Percentiles rank a stretch among this genome's conserved stretches.
Conservation (phyloP, 805 yeast species). For the Tetrapisispora nanseiensis region DNA sequence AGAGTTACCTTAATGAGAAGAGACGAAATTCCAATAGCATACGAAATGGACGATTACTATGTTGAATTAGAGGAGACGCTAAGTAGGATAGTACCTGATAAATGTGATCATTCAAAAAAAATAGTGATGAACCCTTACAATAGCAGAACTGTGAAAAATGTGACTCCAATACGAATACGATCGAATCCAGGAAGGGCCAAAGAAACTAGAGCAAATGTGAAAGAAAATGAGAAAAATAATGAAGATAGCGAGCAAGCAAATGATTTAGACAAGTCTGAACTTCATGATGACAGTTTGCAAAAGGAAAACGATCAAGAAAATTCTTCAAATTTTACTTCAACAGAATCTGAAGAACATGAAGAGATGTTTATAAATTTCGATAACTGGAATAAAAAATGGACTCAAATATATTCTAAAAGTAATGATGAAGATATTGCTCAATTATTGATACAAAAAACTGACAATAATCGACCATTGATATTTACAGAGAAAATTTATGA, state of each 20-base stretch:
- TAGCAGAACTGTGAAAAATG: background rate
- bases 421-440: background rate
- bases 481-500: slow-evolving; percentile 10
- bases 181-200: too few relatives aligned
- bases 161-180: too few relatives aligned
- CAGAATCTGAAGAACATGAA: background rate
- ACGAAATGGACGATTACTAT: slow-evolving; percentile 25
- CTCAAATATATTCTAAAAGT: slow-evolving; percentile 13
- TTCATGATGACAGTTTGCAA: too few relatives aligned
- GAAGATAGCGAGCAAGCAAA: background rate
- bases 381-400: slow-evolving; percentile 26
- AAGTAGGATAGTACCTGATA: slow-evolving; percentile 10
- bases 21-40: slow-evolving; percentile 26
- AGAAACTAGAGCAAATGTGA: too few relatives aligned
- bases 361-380: slow-evolving; percentile 5
- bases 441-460: background rate
- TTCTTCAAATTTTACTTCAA: too few relatives aligned
- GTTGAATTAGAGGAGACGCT: slow-evolving; percentile 21
- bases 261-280: background rate
- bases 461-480: slow-evolving; percentile 5
- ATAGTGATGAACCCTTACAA: background rate
- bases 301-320: too few relatives aligned
- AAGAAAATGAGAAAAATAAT: background rate
- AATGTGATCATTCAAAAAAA: slow-evolving; percentile 1
- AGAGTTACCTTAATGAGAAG: slow-evolving; percentile 13